Evolutionary conservation across 495 filamentous ascomycete species (phyloP).

Genomic region (Trichoderma reesei): DNA sequence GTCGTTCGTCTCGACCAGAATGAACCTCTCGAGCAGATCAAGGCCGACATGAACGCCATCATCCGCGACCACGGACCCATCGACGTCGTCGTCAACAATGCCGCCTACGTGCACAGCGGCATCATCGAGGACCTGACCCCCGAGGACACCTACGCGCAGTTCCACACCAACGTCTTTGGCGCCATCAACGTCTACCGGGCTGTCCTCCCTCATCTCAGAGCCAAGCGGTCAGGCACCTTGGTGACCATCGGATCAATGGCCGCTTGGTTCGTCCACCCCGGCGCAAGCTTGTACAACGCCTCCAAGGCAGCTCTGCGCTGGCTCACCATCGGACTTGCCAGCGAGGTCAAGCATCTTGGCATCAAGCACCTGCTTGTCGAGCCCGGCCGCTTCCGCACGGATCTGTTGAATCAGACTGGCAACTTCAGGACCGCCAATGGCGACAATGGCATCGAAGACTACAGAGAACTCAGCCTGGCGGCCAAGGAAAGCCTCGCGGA

Average conservation of each 20-base stretch:
- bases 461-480: not conserved
- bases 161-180: slow-evolving; percentile 15
- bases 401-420: slow-evolving; percentile 13
- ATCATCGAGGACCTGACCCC: slow-evolving; percentile 10
- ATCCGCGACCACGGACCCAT: slow-evolving; percentile 5
- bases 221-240: slow-evolving; percentile 12
- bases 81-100: slow-evolving; percentile 21
- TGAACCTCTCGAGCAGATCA: not conserved
- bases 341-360: slow-evolving; percentile 15
- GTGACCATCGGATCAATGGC: slow-evolving; percentile 14
- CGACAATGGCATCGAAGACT: not conserved
- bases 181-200: slow-evolving; percentile 16
- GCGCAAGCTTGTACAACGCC: slow-evolving; percentile 12
- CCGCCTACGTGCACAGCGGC: slow-evolving; percentile 8
- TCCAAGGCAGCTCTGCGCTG: slow-evolving; percentile 15
- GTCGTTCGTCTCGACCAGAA: slow-evolving; percentile 35
- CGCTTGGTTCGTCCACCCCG: slow-evolving; percentile 9
- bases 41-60: not conserved
- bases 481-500: not conserved
- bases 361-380: slow-evolving; percentile 19
- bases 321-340: slow-evolving; percentile 11
- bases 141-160: slow-evolving; percentile 12
- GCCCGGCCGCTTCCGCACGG: slow-evolving; percentile 20
- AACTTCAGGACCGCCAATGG: slow-evolving; percentile 9
- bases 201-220: slow-evolving; percentile 14